A percentile compares a stretch with the other conserved stretches of the same genome.
Evolutionary conservation across 2,329 filamentous ascomycete genomes (phyloP).

Genomic region (Epichloe uncinata): DNA sequence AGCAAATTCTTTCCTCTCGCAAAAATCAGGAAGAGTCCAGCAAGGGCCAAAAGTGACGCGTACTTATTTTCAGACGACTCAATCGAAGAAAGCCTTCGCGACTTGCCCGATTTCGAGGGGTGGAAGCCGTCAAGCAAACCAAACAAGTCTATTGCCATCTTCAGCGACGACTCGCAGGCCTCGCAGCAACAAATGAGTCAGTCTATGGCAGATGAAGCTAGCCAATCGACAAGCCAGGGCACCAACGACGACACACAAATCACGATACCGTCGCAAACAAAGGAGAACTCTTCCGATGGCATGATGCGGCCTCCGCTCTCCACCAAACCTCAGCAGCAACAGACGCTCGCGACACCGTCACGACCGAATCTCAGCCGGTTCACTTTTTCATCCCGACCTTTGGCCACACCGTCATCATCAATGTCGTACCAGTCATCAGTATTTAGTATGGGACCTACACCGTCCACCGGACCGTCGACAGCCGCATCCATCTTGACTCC

Average conservation of each 20-base stretch:
- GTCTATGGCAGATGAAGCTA: not conserved
- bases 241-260: not conserved
- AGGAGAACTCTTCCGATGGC: not conserved
- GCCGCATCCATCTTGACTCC: conserved; percentile 34
- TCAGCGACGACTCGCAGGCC: conserved; percentile 26
- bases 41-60: conserved; percentile 23
- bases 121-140: conserved; percentile 28
- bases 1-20: conserved; percentile 41
- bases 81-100: conserved; percentile 38
- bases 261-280: not conserved
- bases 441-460: conserved; percentile 22
- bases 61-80: conserved; percentile 44
- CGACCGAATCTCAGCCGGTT: conserved; percentile 22
- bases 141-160: conserved; percentile 28
- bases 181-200: conserved; percentile 10
- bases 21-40: conserved; percentile 14
- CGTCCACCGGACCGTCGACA: conserved; percentile 30
- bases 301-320: conserved; percentile 18
- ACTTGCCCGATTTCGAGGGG: conserved; percentile 37
- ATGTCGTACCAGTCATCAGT: conserved; percentile 22
- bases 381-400: conserved; percentile 17
- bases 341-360: conserved; percentile 16
- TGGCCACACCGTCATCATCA: conserved; percentile 23
- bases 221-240: conserved; percentile 1
- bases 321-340: conserved; percentile 8